Evolutionary conservation across 306 rosid genomes (phyloP).

Genomic region (Quercus parvula): DNA sequence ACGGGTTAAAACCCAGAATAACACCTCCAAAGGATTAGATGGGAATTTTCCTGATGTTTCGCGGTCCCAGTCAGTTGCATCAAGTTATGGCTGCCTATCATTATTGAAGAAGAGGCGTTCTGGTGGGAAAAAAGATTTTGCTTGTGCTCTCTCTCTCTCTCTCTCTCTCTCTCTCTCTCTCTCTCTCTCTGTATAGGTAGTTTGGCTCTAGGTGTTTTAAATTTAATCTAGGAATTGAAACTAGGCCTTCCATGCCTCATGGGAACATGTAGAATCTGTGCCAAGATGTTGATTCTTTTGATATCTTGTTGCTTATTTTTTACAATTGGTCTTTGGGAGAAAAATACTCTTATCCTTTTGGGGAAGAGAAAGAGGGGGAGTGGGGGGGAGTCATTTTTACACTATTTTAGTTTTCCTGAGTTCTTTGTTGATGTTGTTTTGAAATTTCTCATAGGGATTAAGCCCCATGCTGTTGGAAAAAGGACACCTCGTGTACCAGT

Average conservation of each 20-base stretch:
- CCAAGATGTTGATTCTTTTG: background rate
- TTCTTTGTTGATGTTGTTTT: conserved; percentile 12
- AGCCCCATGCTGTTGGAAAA: conserved; percentile 87
- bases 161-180: background rate
- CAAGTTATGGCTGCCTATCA: conserved; percentile 74
- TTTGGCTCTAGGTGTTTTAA: conserved; percentile 14
- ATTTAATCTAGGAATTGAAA: conserved; percentile 13
- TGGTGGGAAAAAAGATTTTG: conserved; percentile 50
- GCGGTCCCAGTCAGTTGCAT: conserved; percentile 55
- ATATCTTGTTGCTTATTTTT: background rate
- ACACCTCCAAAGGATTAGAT: conserved; percentile 47
- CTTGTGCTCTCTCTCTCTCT: conserved; percentile 14
- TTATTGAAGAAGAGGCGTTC: conserved; percentile 75
- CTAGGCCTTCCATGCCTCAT: background rate
- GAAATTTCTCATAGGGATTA: conserved; percentile 53
- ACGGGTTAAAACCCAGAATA: conserved; percentile 48
- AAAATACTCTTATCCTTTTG: conserved; percentile 5
- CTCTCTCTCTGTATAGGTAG: background rate
- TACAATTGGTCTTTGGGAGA: background rate
- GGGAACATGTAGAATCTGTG: background rate
- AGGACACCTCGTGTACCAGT: conserved; percentile 94
- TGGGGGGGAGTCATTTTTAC: background rate
- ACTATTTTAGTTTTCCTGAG: background rate
- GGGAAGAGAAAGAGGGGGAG: background rate
- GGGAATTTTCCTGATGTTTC: conserved; percentile 60